Conservation (phyloP, 257 asterid species). For the Leptodermis oblonga region DNA sequence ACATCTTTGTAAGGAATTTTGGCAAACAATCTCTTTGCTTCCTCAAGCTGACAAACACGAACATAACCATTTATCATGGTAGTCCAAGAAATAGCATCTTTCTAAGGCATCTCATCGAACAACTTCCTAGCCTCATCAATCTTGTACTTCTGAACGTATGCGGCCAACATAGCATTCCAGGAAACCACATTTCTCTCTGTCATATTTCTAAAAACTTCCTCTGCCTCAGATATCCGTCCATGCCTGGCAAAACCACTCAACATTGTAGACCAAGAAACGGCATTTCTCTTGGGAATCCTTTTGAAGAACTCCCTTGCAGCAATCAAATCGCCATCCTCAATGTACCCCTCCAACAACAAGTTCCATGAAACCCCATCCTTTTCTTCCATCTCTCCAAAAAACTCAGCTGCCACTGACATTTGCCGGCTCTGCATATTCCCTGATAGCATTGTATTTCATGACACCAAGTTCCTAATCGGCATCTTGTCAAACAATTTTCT, state of each 20-base stretch:
- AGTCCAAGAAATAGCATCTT: conserved; percentile 33
- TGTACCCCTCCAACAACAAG: conserved; percentile 28
- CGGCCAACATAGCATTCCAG: conserved; percentile 44
- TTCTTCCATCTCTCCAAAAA: conserved; percentile 30
- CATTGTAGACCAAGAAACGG: conserved; percentile 37
- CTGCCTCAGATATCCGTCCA: conserved; percentile 26
- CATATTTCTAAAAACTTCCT: conserved; percentile 26
- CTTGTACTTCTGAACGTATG: conserved; percentile 26
- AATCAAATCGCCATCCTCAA: conserved; percentile 26
- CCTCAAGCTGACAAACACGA: conserved; percentile 27
- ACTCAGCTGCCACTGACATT: conserved; percentile 27
- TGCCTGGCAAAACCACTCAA: conserved; percentile 31
- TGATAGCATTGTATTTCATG: conserved; percentile 36
- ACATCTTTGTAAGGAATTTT: conserved; percentile 28
- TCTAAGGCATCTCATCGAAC: conserved; percentile 29
- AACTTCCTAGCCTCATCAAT: conserved; percentile 27
- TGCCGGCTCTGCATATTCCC: conserved; percentile 32
- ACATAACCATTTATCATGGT: conserved; percentile 31
- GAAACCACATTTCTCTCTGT: conserved; percentile 28
- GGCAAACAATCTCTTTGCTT: conserved; percentile 27
- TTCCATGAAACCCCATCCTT: conserved; percentile 36
- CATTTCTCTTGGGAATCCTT: conserved; percentile 27
- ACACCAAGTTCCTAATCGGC: conserved; percentile 31
- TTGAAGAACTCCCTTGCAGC: conserved; percentile 27
- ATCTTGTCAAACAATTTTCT: conserved; percentile 28